These are phyloP conservation scores for Corchorus olitorius DNA, from an alignment of 345 rosid genomes.

Conservation along the genomic window DNA sequence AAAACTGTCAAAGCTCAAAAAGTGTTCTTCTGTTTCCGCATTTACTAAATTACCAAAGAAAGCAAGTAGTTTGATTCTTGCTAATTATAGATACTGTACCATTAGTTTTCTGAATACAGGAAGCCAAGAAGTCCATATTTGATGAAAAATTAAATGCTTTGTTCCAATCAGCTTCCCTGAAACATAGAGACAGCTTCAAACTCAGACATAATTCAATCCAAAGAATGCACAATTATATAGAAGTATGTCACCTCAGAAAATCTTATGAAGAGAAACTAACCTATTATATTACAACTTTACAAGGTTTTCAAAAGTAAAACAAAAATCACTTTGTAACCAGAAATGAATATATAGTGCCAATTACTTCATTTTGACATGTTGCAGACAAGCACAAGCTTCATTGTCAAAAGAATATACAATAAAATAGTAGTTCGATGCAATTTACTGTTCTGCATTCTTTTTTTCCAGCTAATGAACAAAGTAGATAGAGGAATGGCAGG, in stretches of 20 bases:
- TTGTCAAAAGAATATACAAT: conserved; percentile 14
- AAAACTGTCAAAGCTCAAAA: conserved; percentile 7
- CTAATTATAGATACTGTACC: conserved; percentile 42
- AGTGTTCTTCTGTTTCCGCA: neutral
- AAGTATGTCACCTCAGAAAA: neutral
- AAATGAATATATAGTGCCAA: too few relatives aligned
- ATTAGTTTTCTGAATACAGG: conserved; percentile 57
- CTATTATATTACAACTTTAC: too few relatives aligned
- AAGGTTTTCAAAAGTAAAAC: neutral
- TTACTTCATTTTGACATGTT: neutral
- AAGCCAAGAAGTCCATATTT: conserved; percentile 65
- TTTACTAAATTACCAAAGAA: conserved; percentile 7
- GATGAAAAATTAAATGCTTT: conserved; percentile 79
- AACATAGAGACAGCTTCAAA: conserved; percentile 26
- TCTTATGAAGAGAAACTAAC: neutral
- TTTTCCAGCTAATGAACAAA: conserved; percentile 6
- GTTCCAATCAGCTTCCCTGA: conserved; percentile 90
- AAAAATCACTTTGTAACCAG: neutral
- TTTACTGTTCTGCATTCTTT: neutral
- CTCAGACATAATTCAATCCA: conserved; percentile 15
- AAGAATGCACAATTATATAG: neutral
- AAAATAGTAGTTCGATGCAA: neutral
- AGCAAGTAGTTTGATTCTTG: neutral
- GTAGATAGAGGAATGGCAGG: too few relatives aligned
- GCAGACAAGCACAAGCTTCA: neutral